Evolutionary conservation across 2,329 filamentous ascomycete genomes (phyloP).

Genomic region (Aspergillus caelatus): DNA sequence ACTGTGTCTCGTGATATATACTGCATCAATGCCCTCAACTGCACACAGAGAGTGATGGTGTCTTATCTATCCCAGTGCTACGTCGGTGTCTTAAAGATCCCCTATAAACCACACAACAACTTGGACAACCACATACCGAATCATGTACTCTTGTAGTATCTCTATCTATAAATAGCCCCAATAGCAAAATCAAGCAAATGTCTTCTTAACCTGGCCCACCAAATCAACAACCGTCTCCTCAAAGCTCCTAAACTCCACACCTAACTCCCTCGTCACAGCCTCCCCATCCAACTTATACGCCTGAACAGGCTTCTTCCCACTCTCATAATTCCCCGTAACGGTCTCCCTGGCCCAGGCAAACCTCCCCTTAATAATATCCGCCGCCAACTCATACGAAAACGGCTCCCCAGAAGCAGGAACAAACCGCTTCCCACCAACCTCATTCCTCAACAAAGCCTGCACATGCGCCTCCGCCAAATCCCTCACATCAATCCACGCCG

Average conservation of each 20-base stretch:
- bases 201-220: constrained; percentile 17
- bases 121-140: too few relatives aligned
- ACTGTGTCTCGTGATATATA: too few relatives aligned
- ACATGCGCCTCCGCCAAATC: constrained; percentile 51
- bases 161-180: not conserved
- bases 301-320: constrained; percentile 33
- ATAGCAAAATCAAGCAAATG: not conserved
- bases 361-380: constrained; percentile 12
- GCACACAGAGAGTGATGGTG: too few relatives aligned
- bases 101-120: too few relatives aligned
- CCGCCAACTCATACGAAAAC: constrained; percentile 50
- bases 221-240: constrained; percentile 24
- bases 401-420: constrained; percentile 43
- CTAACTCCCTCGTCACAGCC: constrained; percentile 44
- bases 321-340: constrained; percentile 31
- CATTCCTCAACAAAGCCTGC: constrained; percentile 40
- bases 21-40: too few relatives aligned
- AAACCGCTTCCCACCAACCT: constrained; percentile 38
- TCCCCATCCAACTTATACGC: constrained; percentile 47
- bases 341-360: constrained; percentile 4
- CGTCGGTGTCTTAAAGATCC: too few relatives aligned
- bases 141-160: too few relatives aligned
- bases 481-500: constrained; percentile 49
- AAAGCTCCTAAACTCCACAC: constrained; percentile 36
- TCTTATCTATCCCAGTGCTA: too few relatives aligned